Evolutionary conservation across 1,284 basidiomycete species (phyloP).

Genomic region (Vanrija humicola): DNA sequence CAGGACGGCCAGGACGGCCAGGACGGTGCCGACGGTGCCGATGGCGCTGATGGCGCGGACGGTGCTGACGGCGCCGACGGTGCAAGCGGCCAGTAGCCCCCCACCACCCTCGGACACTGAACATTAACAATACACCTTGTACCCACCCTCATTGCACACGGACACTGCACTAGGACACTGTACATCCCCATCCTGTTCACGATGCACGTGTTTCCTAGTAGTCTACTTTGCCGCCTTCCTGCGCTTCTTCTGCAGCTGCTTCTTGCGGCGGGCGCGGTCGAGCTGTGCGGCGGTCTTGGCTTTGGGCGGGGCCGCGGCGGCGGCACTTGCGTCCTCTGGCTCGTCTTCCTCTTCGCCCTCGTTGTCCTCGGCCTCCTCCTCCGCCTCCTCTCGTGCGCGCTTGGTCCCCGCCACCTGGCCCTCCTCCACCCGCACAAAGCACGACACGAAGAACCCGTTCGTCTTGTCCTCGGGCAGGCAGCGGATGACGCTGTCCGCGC

Average conservation of each 20-base stretch:
- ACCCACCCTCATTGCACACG: too few relatives aligned
- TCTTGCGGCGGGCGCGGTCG: constrained; percentile 38
- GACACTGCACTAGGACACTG: too few relatives aligned
- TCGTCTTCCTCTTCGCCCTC: constrained; percentile 1
- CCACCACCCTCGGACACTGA: not conserved
- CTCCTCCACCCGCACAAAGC: constrained; percentile 58
- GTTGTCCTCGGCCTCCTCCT: constrained; percentile 2
- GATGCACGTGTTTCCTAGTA: too few relatives aligned
- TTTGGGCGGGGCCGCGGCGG: constrained; percentile 12
- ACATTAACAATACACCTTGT: not conserved
- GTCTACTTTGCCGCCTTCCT: not conserved
- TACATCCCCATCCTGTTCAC: too few relatives aligned
- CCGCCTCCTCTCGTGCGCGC: not conserved
- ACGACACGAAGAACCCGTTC: constrained; percentile 92
- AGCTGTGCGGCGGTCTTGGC: constrained; percentile 38
- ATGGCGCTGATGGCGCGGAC: too few relatives aligned
- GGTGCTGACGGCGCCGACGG: too few relatives aligned
- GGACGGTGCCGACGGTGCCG: too few relatives aligned
- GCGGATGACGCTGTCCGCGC: constrained; percentile 67
- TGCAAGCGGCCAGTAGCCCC: too few relatives aligned
- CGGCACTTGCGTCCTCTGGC: constrained; percentile 14
- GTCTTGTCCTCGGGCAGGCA: constrained; percentile 83
- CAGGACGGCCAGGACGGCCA: too few relatives aligned
- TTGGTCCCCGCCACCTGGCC: not conserved
- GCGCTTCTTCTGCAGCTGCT: constrained; percentile 33